Evolutionary conservation across 2,329 filamentous ascomycete species (phyloP).

Genomic region (Sporothrix pseudoabietina): DNA sequence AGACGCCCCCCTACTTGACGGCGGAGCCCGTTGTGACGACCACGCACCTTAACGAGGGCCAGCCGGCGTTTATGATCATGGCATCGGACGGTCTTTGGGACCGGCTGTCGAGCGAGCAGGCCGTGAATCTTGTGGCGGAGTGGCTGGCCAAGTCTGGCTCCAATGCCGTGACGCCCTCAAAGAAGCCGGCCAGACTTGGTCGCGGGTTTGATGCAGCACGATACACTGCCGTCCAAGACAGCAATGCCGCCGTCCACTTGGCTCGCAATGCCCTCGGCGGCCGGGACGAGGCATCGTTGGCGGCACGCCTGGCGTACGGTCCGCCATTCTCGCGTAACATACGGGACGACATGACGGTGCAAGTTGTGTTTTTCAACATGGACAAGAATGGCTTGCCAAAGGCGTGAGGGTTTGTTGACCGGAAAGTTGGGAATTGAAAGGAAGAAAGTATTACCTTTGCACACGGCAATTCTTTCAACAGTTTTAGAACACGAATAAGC

Average conservation of each 20-base stretch:
- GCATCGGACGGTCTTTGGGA: conserved; percentile 98
- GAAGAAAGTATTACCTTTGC: not conserved
- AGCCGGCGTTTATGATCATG: conserved; percentile 92
- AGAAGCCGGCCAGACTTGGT: not conserved
- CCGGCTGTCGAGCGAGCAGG: conserved; percentile 98
- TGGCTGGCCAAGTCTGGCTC: conserved; percentile 77
- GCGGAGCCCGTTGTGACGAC: conserved; percentile 93
- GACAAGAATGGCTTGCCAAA: not conserved
- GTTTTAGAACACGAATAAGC: not conserved
- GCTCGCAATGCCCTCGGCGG: conserved; percentile 94
- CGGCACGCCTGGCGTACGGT: conserved; percentile 85
- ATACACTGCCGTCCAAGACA: conserved; percentile 82
- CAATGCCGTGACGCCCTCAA: conserved; percentile 44
- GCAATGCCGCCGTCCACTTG: conserved; percentile 93
- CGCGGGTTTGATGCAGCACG: not conserved
- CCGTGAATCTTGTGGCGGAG: conserved; percentile 91
- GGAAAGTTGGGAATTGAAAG: not conserved
- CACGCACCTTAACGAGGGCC: conserved; percentile 83
- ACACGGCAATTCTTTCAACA: not conserved
- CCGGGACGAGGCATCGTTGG: conserved; percentile 92
- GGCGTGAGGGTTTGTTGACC: not conserved
- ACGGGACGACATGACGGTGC: conserved; percentile 45
- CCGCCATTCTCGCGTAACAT: conserved; percentile 90
- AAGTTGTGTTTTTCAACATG: conserved; percentile 22
- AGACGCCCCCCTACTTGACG: conserved; percentile 92